Evolutionary conservation across 306 rosid genomes (phyloP).

Genomic region (Dryas drummondii): DNA sequence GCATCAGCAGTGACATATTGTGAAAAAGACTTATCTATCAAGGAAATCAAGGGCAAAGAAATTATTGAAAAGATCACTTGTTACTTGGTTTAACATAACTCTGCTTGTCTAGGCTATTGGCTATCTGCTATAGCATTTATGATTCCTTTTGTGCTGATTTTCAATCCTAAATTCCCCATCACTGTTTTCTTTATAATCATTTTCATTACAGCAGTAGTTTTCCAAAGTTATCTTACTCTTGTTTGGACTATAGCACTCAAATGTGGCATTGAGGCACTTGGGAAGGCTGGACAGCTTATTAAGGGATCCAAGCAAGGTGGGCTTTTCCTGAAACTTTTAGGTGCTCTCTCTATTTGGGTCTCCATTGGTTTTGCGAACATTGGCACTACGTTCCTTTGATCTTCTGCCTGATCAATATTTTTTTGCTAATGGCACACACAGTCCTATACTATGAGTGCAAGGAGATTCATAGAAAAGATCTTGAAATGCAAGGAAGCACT

Average conservation of each 20-base stretch:
- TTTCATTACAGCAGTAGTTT: not conserved
- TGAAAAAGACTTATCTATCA: not conserved
- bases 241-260: slow-evolving; percentile 32
- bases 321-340: slow-evolving; percentile 25
- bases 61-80: slow-evolving; percentile 13
- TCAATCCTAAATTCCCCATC: not conserved
- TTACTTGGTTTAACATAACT: slow-evolving; percentile 16
- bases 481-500: slow-evolving; percentile 21
- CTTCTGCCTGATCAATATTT: slow-evolving; percentile 13
- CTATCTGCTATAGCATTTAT: not conserved
- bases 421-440: slow-evolving; percentile 14
- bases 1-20: not conserved
- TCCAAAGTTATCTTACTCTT: slow-evolving; percentile 17
- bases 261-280: slow-evolving; percentile 30
- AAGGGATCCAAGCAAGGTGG: slow-evolving; percentile 23
- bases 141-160: not conserved
- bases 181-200: not conserved
- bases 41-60: not conserved
- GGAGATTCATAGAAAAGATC: slow-evolving; percentile 34
- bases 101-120: slow-evolving; percentile 16
- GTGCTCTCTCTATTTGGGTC: not conserved
- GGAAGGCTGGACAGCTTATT: slow-evolving; percentile 23
- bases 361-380: not conserved
- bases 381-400: not conserved
- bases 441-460: slow-evolving; percentile 33